These are phyloP conservation scores for Abelmoschus esculentus DNA, from an alignment of 345 rosid species.

Conservation along the genomic window DNA sequence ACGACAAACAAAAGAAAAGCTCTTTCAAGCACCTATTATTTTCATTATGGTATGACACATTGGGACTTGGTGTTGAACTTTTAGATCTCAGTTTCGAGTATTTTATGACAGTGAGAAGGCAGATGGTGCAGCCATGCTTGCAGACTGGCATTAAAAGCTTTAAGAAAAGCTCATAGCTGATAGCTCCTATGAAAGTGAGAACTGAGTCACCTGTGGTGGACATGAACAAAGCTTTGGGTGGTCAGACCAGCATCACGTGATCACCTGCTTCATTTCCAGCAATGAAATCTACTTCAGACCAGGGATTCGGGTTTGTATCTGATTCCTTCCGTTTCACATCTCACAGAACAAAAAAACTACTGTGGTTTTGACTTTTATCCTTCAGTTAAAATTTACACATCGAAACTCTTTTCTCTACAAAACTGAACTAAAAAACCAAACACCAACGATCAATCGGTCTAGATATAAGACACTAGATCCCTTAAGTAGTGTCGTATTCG, in stretches of 20 bases:
- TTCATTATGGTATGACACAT: background rate
- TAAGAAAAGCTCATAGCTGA: background rate
- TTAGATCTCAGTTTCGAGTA: background rate
- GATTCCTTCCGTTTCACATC: background rate
- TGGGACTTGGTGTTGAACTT: background rate
- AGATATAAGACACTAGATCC: too few species aligned
- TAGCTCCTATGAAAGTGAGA: background rate
- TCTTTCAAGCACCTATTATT: too few species aligned
- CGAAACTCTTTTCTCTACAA: background rate
- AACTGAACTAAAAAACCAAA: too few species aligned
- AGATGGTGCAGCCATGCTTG: too few species aligned
- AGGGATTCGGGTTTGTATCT: background rate
- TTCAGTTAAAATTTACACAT: background rate
- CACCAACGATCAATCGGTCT: too few species aligned
- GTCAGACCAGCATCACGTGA: constrained; percentile 2
- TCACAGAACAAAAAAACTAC: too few species aligned
- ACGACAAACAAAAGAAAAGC: too few species aligned
- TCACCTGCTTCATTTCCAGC: constrained; percentile 1
- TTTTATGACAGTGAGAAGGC: background rate
- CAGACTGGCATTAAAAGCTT: background rate
- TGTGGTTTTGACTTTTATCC: too few species aligned
- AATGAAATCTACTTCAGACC: background rate
- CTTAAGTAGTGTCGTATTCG: too few species aligned
- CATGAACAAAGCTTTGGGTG: background rate
- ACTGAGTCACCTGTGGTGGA: background rate